Base-by-base conservation (phyloP, 108 stramenopile species). In the Cyclotella distinguenda region DNA sequence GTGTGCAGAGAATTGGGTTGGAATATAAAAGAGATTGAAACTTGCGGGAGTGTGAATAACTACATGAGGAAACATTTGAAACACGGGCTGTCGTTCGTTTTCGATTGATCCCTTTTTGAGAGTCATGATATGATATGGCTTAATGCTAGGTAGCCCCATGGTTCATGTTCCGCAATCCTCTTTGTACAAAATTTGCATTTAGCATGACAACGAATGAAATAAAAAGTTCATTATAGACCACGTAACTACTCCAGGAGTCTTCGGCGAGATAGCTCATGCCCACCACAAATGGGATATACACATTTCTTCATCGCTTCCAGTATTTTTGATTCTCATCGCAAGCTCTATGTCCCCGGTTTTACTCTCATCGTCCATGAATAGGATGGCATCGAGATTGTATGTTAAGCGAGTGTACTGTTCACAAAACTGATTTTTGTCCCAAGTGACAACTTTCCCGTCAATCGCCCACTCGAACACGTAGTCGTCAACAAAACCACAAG, bases 1-100 rank as follows among this genome's bases (percentile, higher is more conserved):
- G 89, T 90, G 0, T 94, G 89, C 47, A 77, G 80, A 49, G 84
- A 83, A 53, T 61, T 93, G 55, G 89, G 92, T 9, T 89, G 88
- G 87, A 79, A 88, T 46, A 50, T 78, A 33, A 63, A 62, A 51
- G 87, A 90, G 60, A 84, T 93, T 30, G 84, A 84, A 50, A 42
- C 43, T 22, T 85, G 84, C 48, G 87, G 90, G 46, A 86, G 87
- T 16, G 78, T 91, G 15, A 84, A 72, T 60, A 78, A 74, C 23
- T 91, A 85, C 40, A 85, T 88, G 82, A 80, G 82, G 59, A 87
- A 84, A 49, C 84, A 89, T 52, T 83, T 87, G 58, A 78, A 72
- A 56, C 75, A 75, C 40, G 86, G 86, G 13, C 47, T 79, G 23
- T 79, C 78, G 33, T 75, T 88, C 61, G 76, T 87, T 3, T 79